Evolutionary conservation across 768 basidiomycete species (phyloP).

Genomic region (Suillus discolor): DNA sequence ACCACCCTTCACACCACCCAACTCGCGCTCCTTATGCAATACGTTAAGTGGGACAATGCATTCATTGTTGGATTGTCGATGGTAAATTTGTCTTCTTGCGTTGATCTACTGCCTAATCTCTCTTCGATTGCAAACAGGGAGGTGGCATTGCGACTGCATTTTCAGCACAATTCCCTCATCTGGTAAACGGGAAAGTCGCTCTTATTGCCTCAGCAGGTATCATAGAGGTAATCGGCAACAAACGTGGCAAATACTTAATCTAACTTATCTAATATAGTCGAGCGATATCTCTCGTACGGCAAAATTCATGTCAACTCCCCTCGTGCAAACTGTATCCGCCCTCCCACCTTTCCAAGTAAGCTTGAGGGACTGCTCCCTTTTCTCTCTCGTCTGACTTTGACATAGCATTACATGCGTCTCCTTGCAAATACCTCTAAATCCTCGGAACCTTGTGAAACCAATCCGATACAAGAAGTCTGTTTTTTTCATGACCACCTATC

Average conservation of each 20-base stretch:
- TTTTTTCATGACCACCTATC: not conserved
- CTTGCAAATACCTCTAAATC: slow-evolving; percentile 41
- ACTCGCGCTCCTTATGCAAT: slow-evolving; percentile 82
- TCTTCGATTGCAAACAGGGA: slow-evolving; percentile 45
- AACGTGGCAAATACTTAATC: not conserved
- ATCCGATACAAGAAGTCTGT: slow-evolving; percentile 48
- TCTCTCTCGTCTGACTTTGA: not conserved
- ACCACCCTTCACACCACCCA: slow-evolving; percentile 68
- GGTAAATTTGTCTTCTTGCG: slow-evolving; percentile 39
- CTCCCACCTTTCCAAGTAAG: slow-evolving; percentile 63
- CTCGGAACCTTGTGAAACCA: slow-evolving; percentile 19
- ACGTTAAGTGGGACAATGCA: slow-evolving; percentile 70
- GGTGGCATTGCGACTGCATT: slow-evolving; percentile 77
- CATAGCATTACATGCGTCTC: slow-evolving; percentile 53
- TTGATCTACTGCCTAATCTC: not conserved
- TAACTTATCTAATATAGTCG: slow-evolving; percentile 39
- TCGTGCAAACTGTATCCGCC: slow-evolving; percentile 68
- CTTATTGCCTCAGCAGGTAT: slow-evolving; percentile 73
- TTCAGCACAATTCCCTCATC: slow-evolving; percentile 67
- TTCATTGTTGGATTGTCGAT: slow-evolving; percentile 74
- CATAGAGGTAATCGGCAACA: slow-evolving; percentile 52
- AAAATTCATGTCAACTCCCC: slow-evolving; percentile 76
- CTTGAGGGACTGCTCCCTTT: slow-evolving; percentile 9
- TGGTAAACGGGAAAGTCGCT: slow-evolving; percentile 65
- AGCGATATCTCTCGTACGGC: slow-evolving; percentile 71